Base-by-base conservation (phyloP, 2,329 filamentous ascomycete genomes). In the Xylaria multiplex region DNA sequence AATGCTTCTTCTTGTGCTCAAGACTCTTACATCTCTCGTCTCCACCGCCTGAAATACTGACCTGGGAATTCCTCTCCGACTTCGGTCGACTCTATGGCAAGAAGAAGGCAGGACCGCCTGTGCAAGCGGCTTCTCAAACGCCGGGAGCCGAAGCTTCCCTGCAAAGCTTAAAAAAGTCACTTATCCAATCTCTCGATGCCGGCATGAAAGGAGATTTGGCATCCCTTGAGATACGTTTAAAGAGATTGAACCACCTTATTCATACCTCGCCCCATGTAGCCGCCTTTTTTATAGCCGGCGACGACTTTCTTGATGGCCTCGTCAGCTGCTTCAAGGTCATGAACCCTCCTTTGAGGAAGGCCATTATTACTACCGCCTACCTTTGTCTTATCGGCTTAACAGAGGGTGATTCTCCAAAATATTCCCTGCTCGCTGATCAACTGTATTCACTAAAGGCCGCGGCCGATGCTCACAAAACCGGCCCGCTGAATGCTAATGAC, bases 251-350 rank as follows among this genome's bases (percentile, higher is more conserved):
- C 65, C 83, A 88, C 56, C 79, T 94, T 3, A 79, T 93, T 5
- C 84, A 88, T 70, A 82, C 81, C 6, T 92, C 89, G 5, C 82
- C 87, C 0, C 81, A 84, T 22, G 81, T 83, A 0, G 86, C 85
- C 22, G 79, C 81, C 1, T 82, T 92, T 71, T 90, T 97, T 72
- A 86, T 97, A 71, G 91, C 91, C 0, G 95, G 95, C 0, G 93
- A 91, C 57, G 95, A 97, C 78, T 95, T 96, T 72, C 79, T 97
- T 22, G 95, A 97, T 76, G 88, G 91, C 0, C 83, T 97, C 13
- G 82, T 88, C 43, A 81, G 81, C 56, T 89, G 89, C 67, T 94
- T 90, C 77, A 84, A 82, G 55, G 84, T 90, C 64, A 88, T 87
- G 77, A 87, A 89, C 63, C 85, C 86, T 19, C 84, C 85, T 0